Percentiles rank a stretch among this genome's conserved stretches.
Conservation (phyloP, 108 stramenopile genomes). For the Cafeteria roenbergensis region DNA sequence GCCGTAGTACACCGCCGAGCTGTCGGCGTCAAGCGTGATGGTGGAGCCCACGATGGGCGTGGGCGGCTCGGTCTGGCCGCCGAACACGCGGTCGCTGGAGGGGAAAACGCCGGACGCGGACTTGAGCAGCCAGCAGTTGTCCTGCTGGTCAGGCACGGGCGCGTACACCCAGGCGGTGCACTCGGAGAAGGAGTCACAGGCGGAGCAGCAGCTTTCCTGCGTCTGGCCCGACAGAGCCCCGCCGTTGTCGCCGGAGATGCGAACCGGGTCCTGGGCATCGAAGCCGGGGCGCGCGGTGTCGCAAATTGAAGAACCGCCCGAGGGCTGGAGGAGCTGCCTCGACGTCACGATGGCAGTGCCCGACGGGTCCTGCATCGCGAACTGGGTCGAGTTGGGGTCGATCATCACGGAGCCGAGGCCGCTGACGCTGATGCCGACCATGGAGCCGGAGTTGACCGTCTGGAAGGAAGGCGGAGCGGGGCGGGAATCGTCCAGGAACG, state of each 20-base stretch:
- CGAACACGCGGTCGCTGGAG: background rate
- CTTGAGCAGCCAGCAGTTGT: conserved; percentile 1
- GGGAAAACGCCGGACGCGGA: background rate
- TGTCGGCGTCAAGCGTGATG: background rate
- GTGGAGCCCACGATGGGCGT: too few species aligned
- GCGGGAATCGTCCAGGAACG: background rate
- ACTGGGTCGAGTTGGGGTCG: background rate
- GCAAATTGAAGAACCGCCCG: background rate
- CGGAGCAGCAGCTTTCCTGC: background rate
- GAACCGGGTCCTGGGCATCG: background rate
- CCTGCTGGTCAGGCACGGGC: background rate
- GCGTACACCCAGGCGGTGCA: background rate
- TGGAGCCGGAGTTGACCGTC: background rate
- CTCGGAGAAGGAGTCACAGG: background rate
- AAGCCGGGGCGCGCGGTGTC: background rate
- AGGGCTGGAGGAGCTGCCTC: background rate
- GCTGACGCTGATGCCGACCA: background rate
- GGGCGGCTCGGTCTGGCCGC: too few species aligned
- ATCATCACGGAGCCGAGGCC: background rate
- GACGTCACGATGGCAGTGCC: background rate
- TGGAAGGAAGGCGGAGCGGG: background rate
- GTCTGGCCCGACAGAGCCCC: background rate
- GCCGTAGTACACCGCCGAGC: background rate
- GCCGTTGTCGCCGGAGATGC: background rate
- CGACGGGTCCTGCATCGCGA: background rate